These are phyloP conservation scores for Chrysanthemum seticuspe DNA, from an alignment of 129 eudicot genomes.

Conservation along the genomic window DNA sequence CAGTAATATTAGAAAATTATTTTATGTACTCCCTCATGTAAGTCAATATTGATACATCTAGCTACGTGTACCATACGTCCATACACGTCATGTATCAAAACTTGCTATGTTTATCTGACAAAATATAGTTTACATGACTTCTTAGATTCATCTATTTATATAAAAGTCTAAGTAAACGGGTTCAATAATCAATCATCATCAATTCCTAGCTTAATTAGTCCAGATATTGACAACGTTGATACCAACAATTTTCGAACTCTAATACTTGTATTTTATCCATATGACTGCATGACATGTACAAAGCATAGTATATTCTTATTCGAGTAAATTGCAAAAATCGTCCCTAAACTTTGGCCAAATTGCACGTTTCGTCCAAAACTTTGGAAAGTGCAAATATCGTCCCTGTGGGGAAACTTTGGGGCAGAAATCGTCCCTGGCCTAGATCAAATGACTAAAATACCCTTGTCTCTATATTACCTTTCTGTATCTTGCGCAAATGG, in stretches of 20 bases:
- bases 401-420: too few relatives aligned
- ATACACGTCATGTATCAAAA: neutral
- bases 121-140: neutral
- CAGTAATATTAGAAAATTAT: too few relatives aligned
- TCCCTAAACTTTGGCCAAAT: too few relatives aligned
- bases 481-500: too few relatives aligned
- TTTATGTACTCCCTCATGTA: too few relatives aligned
- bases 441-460: too few relatives aligned
- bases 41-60: too few relatives aligned
- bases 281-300: neutral
- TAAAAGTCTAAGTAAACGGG: neutral
- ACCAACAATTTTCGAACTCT: constrained; percentile 5
- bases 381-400: too few relatives aligned
- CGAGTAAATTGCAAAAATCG: too few relatives aligned
- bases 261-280: constrained; percentile 12
- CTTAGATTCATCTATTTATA: neutral
- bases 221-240: constrained; percentile 10
- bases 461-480: too few relatives aligned
- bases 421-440: too few relatives aligned
- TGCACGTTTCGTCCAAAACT: too few relatives aligned
- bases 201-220: neutral
- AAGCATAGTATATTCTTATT: neutral
- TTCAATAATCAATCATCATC: neutral
- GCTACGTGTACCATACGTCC: neutral
- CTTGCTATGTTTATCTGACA: neutral